These are phyloP conservation scores for Trametes polyzona DNA, from an alignment of 1,284 basidiomycete species.

Conservation along the genomic window DNA sequence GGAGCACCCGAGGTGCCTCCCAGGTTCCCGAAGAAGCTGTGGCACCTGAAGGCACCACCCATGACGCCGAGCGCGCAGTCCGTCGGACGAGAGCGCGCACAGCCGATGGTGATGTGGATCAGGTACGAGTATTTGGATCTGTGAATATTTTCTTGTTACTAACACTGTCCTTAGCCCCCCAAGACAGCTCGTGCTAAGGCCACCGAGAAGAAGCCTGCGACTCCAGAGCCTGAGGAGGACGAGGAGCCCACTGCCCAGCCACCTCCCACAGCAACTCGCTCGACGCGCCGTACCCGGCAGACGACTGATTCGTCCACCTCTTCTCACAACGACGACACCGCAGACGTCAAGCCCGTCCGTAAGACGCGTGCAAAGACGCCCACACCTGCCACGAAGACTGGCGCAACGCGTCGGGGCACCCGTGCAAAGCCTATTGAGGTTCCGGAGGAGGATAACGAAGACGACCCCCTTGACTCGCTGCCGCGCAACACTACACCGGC, in stretches of 20 bases:
- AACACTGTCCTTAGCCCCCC: not conserved
- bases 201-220: conserved; percentile 6
- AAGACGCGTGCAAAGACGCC: conserved; percentile 30
- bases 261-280: conserved; percentile 1
- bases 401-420: conserved; percentile 20
- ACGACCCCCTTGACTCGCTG: conserved; percentile 29
- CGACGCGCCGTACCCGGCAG: conserved; percentile 17
- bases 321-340: conserved; percentile 11
- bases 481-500: conserved; percentile 16
- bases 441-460: conserved; percentile 23
- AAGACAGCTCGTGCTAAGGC: conserved; percentile 15
- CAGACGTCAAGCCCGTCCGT: conserved; percentile 23
- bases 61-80: not conserved
- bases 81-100: conserved; percentile 25
- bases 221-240: conserved; percentile 17
- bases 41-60: not conserved
- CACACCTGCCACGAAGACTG: conserved; percentile 21
- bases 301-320: conserved; percentile 19
- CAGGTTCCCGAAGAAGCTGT: conserved; percentile 4
- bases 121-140: no score
- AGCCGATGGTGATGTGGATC: conserved; percentile 19
- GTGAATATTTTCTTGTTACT: no score
- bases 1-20: conserved; percentile 19
- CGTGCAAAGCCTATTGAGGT: conserved; percentile 25
- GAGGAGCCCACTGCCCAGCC: conserved; percentile 14